These are phyloP conservation scores for Pythium vanterpoolii DNA, from an alignment of 352 stramenopile species.

Conservation along the genomic window DNA sequence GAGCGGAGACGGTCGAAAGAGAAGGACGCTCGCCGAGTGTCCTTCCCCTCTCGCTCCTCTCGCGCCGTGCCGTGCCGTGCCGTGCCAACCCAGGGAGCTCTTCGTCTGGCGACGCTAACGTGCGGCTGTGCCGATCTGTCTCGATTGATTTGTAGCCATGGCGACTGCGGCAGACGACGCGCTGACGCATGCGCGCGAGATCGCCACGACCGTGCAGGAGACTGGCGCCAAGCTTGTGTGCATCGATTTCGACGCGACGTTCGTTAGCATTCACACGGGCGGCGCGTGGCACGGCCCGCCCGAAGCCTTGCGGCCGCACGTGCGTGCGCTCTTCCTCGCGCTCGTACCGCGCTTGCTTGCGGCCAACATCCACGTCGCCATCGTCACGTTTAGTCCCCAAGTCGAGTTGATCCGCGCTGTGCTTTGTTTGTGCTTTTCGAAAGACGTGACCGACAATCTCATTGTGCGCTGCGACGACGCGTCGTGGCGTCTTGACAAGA, in stretches of 20 bases:
- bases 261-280: slow-evolving; percentile 73
- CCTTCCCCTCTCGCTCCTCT: no score
- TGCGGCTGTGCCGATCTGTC: no score
- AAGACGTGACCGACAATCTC: slow-evolving; percentile 30
- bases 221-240: slow-evolving; percentile 62
- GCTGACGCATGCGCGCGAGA: slow-evolving; percentile 28
- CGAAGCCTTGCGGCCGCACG: slow-evolving; percentile 38
- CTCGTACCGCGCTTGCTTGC: slow-evolving; percentile 51
- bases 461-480: slow-evolving; percentile 66
- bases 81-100: no score
- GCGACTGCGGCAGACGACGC: slow-evolving; percentile 1
- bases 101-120: not conserved
- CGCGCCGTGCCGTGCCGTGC: no score
- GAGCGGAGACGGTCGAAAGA: no score
- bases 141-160: not conserved
- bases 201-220: slow-evolving; percentile 33
- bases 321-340: slow-evolving; percentile 60
- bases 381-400: slow-evolving; percentile 84
- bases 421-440: slow-evolving; percentile 45
- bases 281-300: slow-evolving; percentile 49
- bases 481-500: slow-evolving; percentile 51
- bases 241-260: slow-evolving; percentile 84
- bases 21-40: no score
- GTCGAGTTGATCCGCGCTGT: slow-evolving; percentile 60
- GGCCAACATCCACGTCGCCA: slow-evolving; percentile 45